phyloP scores from a whole-genome alignment of 2,329 filamentous ascomycete genomes.

The Didymella pinodella region DNA sequence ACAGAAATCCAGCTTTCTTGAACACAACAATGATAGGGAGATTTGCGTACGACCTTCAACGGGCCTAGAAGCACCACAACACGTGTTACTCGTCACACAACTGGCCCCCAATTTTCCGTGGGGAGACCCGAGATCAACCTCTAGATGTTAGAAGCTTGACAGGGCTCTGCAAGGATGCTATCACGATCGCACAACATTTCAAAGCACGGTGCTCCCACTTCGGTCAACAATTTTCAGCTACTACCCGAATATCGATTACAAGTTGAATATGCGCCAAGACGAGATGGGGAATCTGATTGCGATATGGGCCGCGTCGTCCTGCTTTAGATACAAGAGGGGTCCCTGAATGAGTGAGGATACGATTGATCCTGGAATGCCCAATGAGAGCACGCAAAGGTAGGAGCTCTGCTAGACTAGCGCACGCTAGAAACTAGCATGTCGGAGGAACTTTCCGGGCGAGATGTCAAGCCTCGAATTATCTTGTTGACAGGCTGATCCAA shows the following conservation, averaged over 20 bases:
- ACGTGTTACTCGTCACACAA: constrained; percentile 8
- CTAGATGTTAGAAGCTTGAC: constrained; percentile 21
- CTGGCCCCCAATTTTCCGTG: constrained; percentile 17
- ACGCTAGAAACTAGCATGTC: constrained; percentile 1
- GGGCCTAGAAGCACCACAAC: constrained; percentile 14
- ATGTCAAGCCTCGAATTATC: constrained; percentile 6
- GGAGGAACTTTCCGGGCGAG: constrained; percentile 2
- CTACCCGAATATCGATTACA: constrained; percentile 13
- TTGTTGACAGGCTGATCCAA: constrained; percentile 10
- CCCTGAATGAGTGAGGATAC: too few species aligned
- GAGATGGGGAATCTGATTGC: constrained; percentile 4
- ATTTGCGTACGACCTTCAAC: constrained; percentile 9
- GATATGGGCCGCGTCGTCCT: constrained; percentile 7
- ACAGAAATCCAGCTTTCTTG: constrained; percentile 2
- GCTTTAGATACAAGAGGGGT: constrained; percentile 2
- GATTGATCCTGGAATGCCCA: too few species aligned
- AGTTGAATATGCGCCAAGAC: constrained; percentile 17
- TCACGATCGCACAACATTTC: constrained; percentile 12
- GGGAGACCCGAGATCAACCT: constrained; percentile 33
- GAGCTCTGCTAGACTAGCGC: constrained; percentile 1
- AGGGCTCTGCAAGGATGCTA: constrained; percentile 7
- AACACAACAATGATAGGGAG: constrained; percentile 5
- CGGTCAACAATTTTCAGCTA: constrained; percentile 12
- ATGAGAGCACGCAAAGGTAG: too few species aligned
- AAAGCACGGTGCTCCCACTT: constrained; percentile 11